Evolutionary conservation across 345 rosid genomes (phyloP).

Genomic region (Leavenworthia alabamica): DNA sequence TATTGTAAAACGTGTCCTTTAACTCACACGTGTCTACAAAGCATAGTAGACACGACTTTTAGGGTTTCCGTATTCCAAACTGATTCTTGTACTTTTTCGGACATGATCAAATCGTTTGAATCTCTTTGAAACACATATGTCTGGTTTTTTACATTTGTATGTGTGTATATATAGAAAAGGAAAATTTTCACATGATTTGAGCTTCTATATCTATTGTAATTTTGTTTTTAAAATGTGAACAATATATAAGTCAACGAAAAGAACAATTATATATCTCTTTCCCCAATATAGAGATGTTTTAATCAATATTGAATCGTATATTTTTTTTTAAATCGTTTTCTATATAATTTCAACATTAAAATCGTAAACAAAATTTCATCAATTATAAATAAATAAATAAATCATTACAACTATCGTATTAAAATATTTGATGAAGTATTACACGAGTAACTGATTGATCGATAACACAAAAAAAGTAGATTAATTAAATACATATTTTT

Average conservation of each 20-base stretch:
- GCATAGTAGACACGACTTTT: not conserved
- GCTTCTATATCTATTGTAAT: not conserved
- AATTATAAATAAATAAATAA: too few species aligned
- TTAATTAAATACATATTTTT: too few species aligned
- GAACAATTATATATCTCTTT: too few species aligned
- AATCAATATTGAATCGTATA: too few species aligned
- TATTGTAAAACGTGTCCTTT: not conserved
- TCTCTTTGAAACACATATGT: not conserved
- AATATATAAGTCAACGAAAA: not conserved
- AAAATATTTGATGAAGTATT: too few species aligned
- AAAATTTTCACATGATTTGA: not conserved
- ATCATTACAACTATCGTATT: too few species aligned
- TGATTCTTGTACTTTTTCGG: not conserved
- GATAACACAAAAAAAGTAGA: too few species aligned
- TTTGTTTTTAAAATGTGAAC: not conserved
- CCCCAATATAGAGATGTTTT: too few species aligned
- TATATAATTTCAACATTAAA: too few species aligned
- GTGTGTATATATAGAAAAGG: not conserved
- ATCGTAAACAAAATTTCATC: too few species aligned
- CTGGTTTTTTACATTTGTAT: not conserved
- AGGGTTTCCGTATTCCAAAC: conserved; percentile 9
- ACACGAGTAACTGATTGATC: too few species aligned
- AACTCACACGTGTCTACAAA: not conserved
- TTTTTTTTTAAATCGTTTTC: too few species aligned
- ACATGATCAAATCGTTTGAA: conserved; percentile 1